Conservation (phyloP, 257 asterid species). For the Forsythia suspensa region DNA sequence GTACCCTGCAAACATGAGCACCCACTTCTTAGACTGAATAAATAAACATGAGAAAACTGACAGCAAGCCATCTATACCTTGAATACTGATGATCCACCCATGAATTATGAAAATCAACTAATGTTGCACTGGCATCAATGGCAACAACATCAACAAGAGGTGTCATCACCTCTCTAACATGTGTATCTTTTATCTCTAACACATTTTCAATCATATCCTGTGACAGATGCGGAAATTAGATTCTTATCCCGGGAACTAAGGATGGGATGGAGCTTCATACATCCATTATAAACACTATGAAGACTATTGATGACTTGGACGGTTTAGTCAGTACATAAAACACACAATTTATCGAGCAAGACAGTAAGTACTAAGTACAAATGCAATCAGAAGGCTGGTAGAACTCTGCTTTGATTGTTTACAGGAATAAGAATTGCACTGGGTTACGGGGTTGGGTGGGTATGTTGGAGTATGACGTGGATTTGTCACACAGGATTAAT, state of each 20-base stretch:
- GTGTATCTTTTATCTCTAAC: conserved; percentile 96
- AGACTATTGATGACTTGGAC: conserved; percentile 1
- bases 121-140: conserved; percentile 85
- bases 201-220: conserved; percentile 99
- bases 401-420: no score
- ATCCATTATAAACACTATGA: conserved; percentile 14
- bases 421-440: no score
- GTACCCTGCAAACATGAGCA: conserved; percentile 66
- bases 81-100: conserved; percentile 99
- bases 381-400: neutral
- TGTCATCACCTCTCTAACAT: conserved; percentile 99
- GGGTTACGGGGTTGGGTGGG: no score
- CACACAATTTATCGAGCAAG: neutral
- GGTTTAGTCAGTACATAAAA: conserved; percentile 2
- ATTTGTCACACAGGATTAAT: no score
- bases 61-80: conserved; percentile 50
- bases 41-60: neutral
- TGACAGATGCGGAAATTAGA: conserved; percentile 23
- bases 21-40: conserved; percentile 21
- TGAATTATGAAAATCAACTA: conserved; percentile 85
- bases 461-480: no score
- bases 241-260: neutral
- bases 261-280: conserved; percentile 1
- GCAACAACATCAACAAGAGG: conserved; percentile 98
- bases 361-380: conserved; percentile 1